Conservation (phyloP, 805 yeast species). For the Barnettozyma salicaria region DNA sequence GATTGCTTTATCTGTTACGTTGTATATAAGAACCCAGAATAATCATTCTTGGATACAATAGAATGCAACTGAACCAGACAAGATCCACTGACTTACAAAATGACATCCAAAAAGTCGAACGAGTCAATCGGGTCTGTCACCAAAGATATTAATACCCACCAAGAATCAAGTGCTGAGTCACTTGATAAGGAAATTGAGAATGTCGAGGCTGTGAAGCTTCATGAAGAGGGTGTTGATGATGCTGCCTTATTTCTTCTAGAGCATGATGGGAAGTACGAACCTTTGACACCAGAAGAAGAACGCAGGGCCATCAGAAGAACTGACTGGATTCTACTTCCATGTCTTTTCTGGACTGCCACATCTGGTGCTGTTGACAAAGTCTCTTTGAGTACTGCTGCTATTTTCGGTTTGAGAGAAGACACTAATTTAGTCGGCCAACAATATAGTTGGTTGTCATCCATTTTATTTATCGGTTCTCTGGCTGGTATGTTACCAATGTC, state of each 20-base stretch:
- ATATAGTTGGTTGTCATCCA: conserved; percentile 36
- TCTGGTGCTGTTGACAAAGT: conserved; percentile 40
- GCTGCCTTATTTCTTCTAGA: conserved; percentile 24
- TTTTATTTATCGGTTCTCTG: conserved; percentile 38
- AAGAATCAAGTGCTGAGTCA: conserved; percentile 2
- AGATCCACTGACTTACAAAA: too few relatives aligned
- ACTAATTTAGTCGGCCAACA: conserved; percentile 35
- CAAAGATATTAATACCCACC: conserved; percentile 2
- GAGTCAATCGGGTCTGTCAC: conserved; percentile 2
- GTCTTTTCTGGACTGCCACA: conserved; percentile 31
- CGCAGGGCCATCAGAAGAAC: conserved; percentile 31
- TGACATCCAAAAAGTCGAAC: conserved; percentile 2
- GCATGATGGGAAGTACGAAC: conserved; percentile 22
- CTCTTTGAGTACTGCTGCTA: conserved; percentile 39
- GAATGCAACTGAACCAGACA: too few relatives aligned
- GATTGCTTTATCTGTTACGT: too few relatives aligned
- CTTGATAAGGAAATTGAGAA: conserved; percentile 1
- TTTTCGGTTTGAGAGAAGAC: conserved; percentile 39
- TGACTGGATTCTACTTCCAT: conserved; percentile 34
- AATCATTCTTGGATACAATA: too few relatives aligned
- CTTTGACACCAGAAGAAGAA: conserved; percentile 28
- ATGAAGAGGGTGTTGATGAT: conserved; percentile 16
- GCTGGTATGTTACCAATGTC: conserved; percentile 35
- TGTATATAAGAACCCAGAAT: too few relatives aligned
- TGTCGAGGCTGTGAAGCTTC: conserved; percentile 2